Conservation (phyloP, 1,284 basidiomycete species). For the Moesziomyces parantarcticus region DNA sequence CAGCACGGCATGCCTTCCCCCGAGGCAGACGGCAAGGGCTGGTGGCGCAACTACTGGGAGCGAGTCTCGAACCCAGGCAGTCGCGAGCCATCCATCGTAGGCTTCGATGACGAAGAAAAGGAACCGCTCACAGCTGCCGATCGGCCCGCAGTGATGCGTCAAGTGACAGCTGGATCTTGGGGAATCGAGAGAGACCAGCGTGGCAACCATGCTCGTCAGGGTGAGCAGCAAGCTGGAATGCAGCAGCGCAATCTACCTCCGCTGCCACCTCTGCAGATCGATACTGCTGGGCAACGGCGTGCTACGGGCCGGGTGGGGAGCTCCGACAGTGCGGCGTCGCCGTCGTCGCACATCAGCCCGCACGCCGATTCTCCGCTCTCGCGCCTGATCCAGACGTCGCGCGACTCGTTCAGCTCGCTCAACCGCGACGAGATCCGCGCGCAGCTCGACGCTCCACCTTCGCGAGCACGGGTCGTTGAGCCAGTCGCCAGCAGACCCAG, state of each 20-base stretch:
- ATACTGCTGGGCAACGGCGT: not conserved
- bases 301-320: not conserved
- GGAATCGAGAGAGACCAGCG: not conserved
- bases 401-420: constrained; percentile 31
- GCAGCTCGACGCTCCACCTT: no score
- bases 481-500: no score
- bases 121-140: constrained; percentile 2
- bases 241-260: not conserved
- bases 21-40: constrained; percentile 12
- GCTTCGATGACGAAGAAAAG: constrained; percentile 15
- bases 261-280: constrained; percentile 17
- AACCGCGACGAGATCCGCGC: constrained; percentile 11
- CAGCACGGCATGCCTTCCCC: constrained; percentile 5
- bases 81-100: constrained; percentile 25
- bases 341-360: constrained; percentile 27
- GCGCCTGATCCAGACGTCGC: constrained; percentile 32
- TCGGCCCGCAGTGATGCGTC: constrained; percentile 20
- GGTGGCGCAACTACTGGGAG: constrained; percentile 46
- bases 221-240: not conserved
- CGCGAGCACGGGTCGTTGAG: no score
- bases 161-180: constrained; percentile 42
- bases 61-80: constrained; percentile 20
- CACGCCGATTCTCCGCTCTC: constrained; percentile 34
- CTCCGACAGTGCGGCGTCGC: constrained; percentile 11
- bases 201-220: not conserved